These are phyloP conservation scores for Aspergillus haitiensis DNA, from an alignment of 495 filamentous ascomycete genomes.

Conservation along the genomic window DNA sequence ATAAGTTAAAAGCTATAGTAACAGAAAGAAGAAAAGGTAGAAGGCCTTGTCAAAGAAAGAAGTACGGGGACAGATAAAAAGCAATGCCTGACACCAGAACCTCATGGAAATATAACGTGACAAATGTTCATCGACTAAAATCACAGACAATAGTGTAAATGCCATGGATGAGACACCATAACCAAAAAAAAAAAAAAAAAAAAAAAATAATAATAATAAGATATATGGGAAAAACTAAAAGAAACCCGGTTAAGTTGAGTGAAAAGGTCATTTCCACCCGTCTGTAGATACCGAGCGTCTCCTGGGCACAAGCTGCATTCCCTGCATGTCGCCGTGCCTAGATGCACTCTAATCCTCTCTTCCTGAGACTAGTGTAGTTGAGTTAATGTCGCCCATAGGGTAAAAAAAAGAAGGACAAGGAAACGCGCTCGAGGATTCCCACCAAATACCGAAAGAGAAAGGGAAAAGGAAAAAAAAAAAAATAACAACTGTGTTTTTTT, in stretches of 20 bases:
- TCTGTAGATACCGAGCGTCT: constrained; percentile 7
- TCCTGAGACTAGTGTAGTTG: neutral
- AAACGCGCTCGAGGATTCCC: no score
- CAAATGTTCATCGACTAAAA: constrained; percentile 32
- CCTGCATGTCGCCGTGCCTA: constrained; percentile 40
- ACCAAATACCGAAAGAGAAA: constrained; percentile 15
- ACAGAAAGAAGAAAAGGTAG: constrained; percentile 17
- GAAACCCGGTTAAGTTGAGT: constrained; percentile 28
- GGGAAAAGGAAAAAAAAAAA: neutral
- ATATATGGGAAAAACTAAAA: constrained; percentile 20
- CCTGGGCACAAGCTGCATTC: constrained; percentile 33
- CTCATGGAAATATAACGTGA: constrained; percentile 29
- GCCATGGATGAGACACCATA: constrained; percentile 14
- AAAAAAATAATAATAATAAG: constrained; percentile 19
- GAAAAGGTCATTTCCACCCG: constrained; percentile 28
- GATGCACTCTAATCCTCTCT: constrained; percentile 13
- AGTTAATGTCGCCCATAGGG: constrained; percentile 12
- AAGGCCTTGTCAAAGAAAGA: constrained; percentile 15
- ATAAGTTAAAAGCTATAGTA: constrained; percentile 21
- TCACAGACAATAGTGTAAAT: constrained; percentile 30
- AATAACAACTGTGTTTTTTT: neutral
- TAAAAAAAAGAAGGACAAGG: neutral
- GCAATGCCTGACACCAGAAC: constrained; percentile 36
- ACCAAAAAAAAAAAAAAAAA: constrained; percentile 22
- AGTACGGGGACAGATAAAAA: constrained; percentile 10